These are phyloP conservation scores for Hyphodiscus hymeniophilus DNA, from an alignment of 495 filamentous ascomycete genomes.

Conservation along the genomic window DNA sequence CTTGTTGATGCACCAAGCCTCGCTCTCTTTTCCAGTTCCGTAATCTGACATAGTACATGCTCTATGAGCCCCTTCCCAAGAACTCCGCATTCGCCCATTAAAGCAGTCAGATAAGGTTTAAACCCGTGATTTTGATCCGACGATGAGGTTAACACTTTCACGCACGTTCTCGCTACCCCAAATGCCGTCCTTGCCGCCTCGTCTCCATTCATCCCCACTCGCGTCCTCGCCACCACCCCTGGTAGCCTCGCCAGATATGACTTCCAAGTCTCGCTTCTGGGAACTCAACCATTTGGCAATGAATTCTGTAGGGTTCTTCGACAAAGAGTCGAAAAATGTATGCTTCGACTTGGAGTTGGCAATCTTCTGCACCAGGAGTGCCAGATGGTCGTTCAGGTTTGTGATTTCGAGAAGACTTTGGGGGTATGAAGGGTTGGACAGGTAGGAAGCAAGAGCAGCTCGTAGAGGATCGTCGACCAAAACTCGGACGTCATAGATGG, in stretches of 20 bases:
- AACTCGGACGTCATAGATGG: conserved; percentile 83
- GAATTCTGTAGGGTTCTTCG: conserved; percentile 74
- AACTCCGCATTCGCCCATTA: not conserved
- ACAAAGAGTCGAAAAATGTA: conserved; percentile 67
- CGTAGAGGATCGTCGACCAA: conserved; percentile 76
- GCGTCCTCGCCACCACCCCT: conserved; percentile 56
- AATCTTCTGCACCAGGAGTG: conserved; percentile 68
- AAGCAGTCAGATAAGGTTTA: conserved; percentile 10
- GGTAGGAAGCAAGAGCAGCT: conserved; percentile 53
- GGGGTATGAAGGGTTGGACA: conserved; percentile 46
- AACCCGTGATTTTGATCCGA: conserved; percentile 29
- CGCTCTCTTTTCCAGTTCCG: not conserved
- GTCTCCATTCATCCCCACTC: conserved; percentile 47
- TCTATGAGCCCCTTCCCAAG: not conserved
- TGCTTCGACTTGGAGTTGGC: conserved; percentile 76
- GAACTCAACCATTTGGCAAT: conserved; percentile 75
- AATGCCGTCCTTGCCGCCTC: conserved; percentile 40
- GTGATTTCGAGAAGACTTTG: conserved; percentile 62
- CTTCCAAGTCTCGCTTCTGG: conserved; percentile 84
- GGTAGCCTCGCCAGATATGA: conserved; percentile 73
- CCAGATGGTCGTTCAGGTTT: conserved; percentile 72
- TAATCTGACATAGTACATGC: conserved; percentile 10
- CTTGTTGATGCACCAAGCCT: too few species aligned
- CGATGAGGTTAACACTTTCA: conserved; percentile 46
- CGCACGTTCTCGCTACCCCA: conserved; percentile 46